Percentiles rank a stretch among this genome's conserved stretches.
Conservation (phyloP, 768 basidiomycete genomes). For the Mrakia frigida region DNA sequence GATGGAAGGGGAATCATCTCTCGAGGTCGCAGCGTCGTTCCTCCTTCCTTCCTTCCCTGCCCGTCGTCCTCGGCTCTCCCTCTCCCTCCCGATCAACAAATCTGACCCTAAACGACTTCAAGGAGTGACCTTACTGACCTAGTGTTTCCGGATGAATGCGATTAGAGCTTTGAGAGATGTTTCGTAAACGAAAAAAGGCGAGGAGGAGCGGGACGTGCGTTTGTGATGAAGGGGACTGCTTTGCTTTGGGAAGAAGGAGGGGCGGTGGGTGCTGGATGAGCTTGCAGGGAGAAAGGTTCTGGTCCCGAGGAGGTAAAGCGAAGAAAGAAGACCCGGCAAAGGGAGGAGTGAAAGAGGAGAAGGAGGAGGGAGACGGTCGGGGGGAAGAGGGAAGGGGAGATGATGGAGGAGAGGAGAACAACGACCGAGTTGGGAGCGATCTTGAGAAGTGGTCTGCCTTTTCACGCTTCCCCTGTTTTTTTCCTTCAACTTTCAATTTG, state of each 20-base stretch:
- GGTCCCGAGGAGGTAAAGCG: not conserved
- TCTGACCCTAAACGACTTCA: too few relatives aligned
- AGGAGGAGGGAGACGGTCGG: not conserved
- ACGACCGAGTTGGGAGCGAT: not conserved
- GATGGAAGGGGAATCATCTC: too few relatives aligned
- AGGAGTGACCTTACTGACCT: not conserved
- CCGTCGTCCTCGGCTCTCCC: too few relatives aligned
- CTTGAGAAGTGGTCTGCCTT: not conserved
- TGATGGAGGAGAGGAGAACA: not conserved
- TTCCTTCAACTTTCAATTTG: too few relatives aligned
- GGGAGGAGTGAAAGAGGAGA: not conserved
- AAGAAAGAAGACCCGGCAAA: not conserved
- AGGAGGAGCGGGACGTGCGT: not conserved
- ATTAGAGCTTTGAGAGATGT: not conserved
- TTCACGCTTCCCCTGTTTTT: too few relatives aligned
- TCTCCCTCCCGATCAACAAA: too few relatives aligned
- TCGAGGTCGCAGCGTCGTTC: too few relatives aligned
- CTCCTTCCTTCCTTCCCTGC: too few relatives aligned
- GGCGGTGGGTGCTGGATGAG: not conserved
- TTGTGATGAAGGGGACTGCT: too few relatives aligned
- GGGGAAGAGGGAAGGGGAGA: not conserved
- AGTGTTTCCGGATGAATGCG: not conserved
- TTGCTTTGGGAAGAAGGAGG: not conserved
- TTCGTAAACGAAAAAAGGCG: not conserved
- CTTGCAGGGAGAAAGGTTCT: not conserved